phyloP scores from a whole-genome alignment of 176 grass and related monocot species.

The Eremochloa ophiuroides region DNA sequence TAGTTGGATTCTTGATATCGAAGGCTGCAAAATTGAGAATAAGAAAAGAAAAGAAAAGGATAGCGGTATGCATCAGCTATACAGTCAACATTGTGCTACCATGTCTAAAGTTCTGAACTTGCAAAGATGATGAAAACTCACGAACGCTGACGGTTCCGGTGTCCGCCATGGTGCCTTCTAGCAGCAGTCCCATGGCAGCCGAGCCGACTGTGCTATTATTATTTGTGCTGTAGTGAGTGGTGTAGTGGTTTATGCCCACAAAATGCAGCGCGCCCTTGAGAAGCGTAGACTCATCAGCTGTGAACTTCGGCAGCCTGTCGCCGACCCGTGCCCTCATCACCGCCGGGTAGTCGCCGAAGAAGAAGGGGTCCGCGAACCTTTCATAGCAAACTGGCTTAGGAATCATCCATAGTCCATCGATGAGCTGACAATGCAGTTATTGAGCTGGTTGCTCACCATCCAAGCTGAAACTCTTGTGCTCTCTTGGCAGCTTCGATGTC shows the following conservation, averaged over 20 bases:
- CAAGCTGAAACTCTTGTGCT: constrained; percentile 83
- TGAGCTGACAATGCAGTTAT: no score
- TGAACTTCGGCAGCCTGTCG: constrained; percentile 61
- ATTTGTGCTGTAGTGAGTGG: no score
- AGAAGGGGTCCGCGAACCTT: constrained; percentile 91
- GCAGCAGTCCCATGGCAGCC: no score
- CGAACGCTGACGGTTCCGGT: constrained; percentile 73
- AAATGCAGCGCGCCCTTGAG: constrained; percentile 79
- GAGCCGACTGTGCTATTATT: no score
- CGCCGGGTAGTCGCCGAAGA: constrained; percentile 82
- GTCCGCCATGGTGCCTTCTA: constrained; percentile 65
- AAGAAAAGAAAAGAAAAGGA: no score
- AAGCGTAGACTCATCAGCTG: constrained; percentile 44
- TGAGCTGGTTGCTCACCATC: constrained; percentile 61
- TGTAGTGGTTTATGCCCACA: constrained; percentile 90
- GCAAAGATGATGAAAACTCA: constrained; percentile 15
- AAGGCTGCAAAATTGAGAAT: no score
- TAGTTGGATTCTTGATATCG: no score
- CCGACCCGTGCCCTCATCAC: constrained; percentile 62
- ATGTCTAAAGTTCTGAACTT: no score
- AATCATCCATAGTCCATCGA: neutral
- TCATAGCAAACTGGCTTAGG: neutral
- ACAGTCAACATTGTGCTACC: no score
- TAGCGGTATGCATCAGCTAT: no score
- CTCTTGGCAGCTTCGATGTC: constrained; percentile 65